Conservation (phyloP, 2,329 filamentous ascomycete species). For the Fusarium sp. region DNA sequence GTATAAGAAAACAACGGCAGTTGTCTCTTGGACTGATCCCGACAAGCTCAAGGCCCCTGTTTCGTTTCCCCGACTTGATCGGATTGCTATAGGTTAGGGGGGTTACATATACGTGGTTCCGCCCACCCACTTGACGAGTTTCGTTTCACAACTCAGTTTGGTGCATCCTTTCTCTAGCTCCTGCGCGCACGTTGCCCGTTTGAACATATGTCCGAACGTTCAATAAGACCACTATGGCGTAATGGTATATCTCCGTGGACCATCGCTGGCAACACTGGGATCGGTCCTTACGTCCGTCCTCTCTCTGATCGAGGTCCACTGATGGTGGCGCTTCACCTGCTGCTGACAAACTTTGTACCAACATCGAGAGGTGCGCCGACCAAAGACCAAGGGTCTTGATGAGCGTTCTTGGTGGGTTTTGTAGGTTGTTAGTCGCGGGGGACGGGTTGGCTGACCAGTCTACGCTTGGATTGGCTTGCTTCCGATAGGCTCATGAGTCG, state of each 20-base stretch:
- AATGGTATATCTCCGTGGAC: not conserved
- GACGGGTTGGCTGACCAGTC: no score
- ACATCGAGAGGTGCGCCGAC: not conserved
- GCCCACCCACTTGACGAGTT: not conserved
- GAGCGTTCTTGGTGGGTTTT: not conserved
- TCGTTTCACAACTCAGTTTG: not conserved
- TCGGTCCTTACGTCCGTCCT: not conserved
- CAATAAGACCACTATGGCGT: constrained; percentile 13
- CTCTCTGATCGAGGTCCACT: not conserved
- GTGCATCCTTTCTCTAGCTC: not conserved
- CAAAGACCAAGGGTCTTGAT: not conserved
- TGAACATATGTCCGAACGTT: not conserved
- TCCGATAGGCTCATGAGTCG: not conserved
- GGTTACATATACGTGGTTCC: not conserved
- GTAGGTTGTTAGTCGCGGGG: no score
- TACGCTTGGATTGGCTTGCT: not conserved
- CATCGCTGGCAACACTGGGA: not conserved
- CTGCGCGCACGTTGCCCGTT: not conserved
- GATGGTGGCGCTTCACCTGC: constrained; percentile 9
- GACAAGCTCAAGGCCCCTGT: no score
- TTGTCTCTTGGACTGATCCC: no score
- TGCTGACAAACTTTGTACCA: constrained; percentile 5
- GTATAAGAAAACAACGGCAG: no score
- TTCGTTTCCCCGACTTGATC: no score
- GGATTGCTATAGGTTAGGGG: no score